Conservation (phyloP, 768 basidiomycete species). For the Lactarius quietus region DNA sequence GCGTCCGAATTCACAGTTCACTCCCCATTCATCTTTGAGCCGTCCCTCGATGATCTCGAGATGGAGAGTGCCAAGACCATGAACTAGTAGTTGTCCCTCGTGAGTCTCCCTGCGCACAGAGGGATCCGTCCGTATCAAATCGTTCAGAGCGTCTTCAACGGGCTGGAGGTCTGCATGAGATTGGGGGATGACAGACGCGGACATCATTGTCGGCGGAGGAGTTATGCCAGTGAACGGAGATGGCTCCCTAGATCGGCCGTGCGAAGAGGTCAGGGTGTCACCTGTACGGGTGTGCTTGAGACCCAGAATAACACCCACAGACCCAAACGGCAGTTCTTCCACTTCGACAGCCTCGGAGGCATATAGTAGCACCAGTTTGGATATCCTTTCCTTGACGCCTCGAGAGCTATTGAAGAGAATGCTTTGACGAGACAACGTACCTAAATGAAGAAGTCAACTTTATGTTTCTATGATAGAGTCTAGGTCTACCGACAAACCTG, state of each 20-base stretch:
- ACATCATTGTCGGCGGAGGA: conserved; percentile 82
- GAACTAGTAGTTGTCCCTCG: conserved; percentile 80
- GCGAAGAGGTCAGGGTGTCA: conserved; percentile 68
- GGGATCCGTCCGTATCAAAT: conserved; percentile 83
- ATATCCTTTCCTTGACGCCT: conserved; percentile 66
- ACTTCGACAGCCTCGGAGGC: conserved; percentile 76
- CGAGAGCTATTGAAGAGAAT: conserved; percentile 61
- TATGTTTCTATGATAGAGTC: conserved; percentile 7
- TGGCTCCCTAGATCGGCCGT: conserved; percentile 35
- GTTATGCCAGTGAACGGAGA: conserved; percentile 57
- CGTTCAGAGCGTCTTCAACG: conserved; percentile 69
- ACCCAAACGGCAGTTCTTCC: conserved; percentile 73
- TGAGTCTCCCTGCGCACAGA: conserved; percentile 75
- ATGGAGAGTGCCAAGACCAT: conserved; percentile 82
- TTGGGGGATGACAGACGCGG: conserved; percentile 75
- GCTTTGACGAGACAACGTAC: conserved; percentile 63
- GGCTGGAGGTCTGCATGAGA: conserved; percentile 75
- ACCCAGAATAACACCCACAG: conserved; percentile 81
- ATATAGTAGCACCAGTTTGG: conserved; percentile 75
- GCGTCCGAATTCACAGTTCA: conserved; percentile 68
- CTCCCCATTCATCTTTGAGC: conserved; percentile 75
- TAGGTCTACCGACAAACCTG: conserved; percentile 47
- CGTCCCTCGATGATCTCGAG: conserved; percentile 88
- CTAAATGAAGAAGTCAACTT: conserved; percentile 36
- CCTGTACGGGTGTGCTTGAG: conserved; percentile 83